Evolutionary conservation across 225 moss, liverwort and hornwort species (phyloP).

Genomic region (Asterella californica): DNA sequence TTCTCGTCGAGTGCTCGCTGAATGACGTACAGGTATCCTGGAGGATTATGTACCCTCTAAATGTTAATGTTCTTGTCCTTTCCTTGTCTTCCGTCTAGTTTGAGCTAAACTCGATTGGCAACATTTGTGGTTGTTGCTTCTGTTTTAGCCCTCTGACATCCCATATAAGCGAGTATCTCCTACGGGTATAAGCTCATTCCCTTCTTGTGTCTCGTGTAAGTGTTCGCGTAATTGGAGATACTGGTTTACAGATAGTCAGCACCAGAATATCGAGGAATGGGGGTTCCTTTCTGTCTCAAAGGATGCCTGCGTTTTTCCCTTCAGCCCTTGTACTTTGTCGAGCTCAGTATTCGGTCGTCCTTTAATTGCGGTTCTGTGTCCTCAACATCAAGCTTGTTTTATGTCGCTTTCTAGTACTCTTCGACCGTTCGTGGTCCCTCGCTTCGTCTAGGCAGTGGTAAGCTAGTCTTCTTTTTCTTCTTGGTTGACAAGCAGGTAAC

Average conservation of each 20-base stretch:
- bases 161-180: too few species aligned
- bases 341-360: too few species aligned
- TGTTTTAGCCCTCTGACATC: too few species aligned
- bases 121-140: background rate
- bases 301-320: background rate
- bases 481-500: background rate
- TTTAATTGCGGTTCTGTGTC: too few species aligned
- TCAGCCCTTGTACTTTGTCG: too few species aligned
- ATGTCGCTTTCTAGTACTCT: background rate
- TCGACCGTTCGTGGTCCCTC: background rate
- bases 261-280: background rate
- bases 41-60: background rate
- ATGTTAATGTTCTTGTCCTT: background rate
- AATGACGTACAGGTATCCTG: background rate
- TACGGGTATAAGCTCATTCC: too few species aligned
- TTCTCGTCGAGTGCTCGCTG: background rate
- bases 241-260: background rate
- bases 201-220: too few species aligned
- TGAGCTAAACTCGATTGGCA: background rate
- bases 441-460: background rate
- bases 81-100: background rate
- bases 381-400: too few species aligned
- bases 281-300: background rate
- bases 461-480: too few species aligned
- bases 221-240: too few species aligned